Evolutionary conservation across 495 filamentous ascomycete species (phyloP), one percentile per base, ranked within the genome.

Genomic region (Gamarada debralockiae): DNA sequence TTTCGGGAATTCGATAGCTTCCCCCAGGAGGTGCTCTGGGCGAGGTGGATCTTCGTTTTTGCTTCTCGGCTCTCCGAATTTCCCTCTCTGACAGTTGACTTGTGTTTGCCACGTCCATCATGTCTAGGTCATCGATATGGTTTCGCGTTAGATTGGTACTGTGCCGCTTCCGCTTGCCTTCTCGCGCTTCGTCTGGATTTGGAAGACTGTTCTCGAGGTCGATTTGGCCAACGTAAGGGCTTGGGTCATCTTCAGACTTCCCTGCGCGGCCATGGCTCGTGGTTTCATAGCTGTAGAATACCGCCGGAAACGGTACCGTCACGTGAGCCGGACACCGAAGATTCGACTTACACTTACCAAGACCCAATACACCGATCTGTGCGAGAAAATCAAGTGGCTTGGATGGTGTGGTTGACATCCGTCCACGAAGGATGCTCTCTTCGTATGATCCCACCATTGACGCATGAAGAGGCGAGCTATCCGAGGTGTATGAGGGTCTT

Each of bases 381-480:
- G 93, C 95, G 17, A 92, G 79, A 64, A 99, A 99, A 55, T 95
- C 85, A 18, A 99, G 70, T 23, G 93, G 93, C 49, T 89, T 92
- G 8, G 93, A 97, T 2, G 93, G 95, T 8, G 84, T 93, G 12
- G 91, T 97, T 37, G 95, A 97, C 93, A 98, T 98, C 48, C 95
- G 81, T 23, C 93, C 93, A 20, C 89, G 82, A 3, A 98, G 72
- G 45, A 98, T 97, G 3, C 90, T 96, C 68, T 98, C 93, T 66
- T 98, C 93, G 60, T 96, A 98, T 3, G 93, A 97, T 0, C 93
- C 93, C 15, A 98, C 93, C 85, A 98, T 91, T 3, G 92, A 88
- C 21, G 92, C 92, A 24, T 90, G 85, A 18, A 92, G 74, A 2
- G 89, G 79, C 13, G 90, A 88, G 14, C 73, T 68, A 17, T 97